Conservation (phyloP, 495 filamentous ascomycete genomes). For the Penicillium parvum region DNA sequence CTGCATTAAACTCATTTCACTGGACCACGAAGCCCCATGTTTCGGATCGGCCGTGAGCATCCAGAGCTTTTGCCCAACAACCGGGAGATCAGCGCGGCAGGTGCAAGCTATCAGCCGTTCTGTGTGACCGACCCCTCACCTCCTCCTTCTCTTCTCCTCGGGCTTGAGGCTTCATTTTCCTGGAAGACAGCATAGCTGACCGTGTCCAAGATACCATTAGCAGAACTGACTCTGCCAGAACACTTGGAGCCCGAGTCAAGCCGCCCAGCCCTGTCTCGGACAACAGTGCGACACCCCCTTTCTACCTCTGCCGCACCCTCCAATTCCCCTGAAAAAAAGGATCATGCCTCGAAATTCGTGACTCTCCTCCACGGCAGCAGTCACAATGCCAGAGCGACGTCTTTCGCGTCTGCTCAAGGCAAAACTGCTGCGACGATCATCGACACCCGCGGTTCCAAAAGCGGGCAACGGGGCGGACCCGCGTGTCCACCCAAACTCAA, state of each 20-base stretch:
- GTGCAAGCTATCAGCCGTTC: background rate
- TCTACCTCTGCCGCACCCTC: background rate
- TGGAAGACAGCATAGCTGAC: background rate
- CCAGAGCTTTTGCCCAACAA: constrained; percentile 7
- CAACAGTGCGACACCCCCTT: background rate
- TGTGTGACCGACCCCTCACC: constrained; percentile 7
- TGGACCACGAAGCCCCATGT: constrained; percentile 3
- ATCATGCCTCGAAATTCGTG: constrained; percentile 6
- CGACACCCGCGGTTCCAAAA: constrained; percentile 28
- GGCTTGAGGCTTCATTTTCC: background rate
- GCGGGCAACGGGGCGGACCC: constrained; percentile 28
- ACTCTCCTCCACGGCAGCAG: constrained; percentile 3
- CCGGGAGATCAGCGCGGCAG: constrained; percentile 20
- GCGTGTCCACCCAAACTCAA: constrained; percentile 25
- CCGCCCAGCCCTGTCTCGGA: constrained; percentile 4
- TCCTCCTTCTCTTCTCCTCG: background rate
- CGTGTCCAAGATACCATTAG: background rate
- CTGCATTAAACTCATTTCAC: background rate
- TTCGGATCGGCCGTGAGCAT: constrained; percentile 13
- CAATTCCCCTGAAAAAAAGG: background rate
- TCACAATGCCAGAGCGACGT: constrained; percentile 33
- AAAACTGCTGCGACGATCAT: constrained; percentile 39
- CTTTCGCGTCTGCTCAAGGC: constrained; percentile 36
- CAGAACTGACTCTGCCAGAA: background rate
- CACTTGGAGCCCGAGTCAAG: constrained; percentile 3